phyloP scores from a whole-genome alignment of 345 rosid species.

The Dimocarpus longan region DNA sequence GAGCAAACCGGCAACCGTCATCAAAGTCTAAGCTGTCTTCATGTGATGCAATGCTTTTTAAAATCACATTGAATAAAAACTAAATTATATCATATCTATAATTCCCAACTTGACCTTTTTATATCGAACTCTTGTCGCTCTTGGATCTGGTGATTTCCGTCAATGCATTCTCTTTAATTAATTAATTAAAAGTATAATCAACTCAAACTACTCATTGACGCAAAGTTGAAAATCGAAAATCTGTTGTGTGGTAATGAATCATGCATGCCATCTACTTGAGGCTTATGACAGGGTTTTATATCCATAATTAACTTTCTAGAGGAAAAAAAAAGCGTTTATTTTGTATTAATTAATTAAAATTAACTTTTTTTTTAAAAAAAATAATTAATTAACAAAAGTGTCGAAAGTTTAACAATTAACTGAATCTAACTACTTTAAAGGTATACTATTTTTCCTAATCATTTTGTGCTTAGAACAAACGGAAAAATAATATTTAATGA shows the following conservation, averaged over 20 bases:
- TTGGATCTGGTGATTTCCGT: conserved; percentile 10
- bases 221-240: neutral
- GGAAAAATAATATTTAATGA: no score
- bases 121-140: neutral
- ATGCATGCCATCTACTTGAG: neutral
- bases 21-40: conserved; percentile 1
- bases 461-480: no score
- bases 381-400: no score
- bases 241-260: neutral
- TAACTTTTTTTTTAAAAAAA: neutral
- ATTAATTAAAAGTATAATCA: neutral
- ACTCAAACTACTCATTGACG: conserved; percentile 6
- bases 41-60: neutral
- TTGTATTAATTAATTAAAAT: no score
- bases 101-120: conserved; percentile 10
- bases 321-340: no score
- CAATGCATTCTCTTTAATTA: neutral
- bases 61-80: neutral
- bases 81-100: neutral
- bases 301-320: neutral
- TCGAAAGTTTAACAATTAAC: neutral
- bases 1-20: no score
- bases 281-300: neutral
- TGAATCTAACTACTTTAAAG: neutral
- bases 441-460: neutral